Evolutionary conservation across 805 yeast species (phyloP), one percentile per base, ranked within the genome.

Genomic region (Kodamaea leandrae): DNA sequence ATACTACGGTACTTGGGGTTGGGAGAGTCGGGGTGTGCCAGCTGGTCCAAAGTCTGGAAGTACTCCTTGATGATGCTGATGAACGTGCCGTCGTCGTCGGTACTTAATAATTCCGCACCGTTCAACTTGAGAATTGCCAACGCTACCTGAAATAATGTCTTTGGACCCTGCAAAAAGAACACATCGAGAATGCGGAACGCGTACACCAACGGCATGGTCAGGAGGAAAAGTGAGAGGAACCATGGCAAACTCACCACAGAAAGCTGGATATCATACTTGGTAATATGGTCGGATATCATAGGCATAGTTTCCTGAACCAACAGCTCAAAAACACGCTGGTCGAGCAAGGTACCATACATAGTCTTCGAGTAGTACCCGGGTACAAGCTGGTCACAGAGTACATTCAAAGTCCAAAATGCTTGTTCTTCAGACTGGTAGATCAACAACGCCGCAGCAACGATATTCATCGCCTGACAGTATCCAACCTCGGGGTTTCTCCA

Each of bases 391-490:
- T 89, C 96, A 65, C 97, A 89, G 2, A 93, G 63, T 13, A 78
- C 77, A 41, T 81, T 78, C 42, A 93, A 71, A 43, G 91, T 79
- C 98, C 98, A 93, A 57, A 88, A 93, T 0, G 96, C 98, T 62
- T 93, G 98, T 50, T 91, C 99, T 61, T 93, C 99, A 6, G 95
- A 84, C 84, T 87, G 89, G 59, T 80, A 85, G 28, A 84, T 84
- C 37, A 86, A 64, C 39, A 86, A 60, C 0, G 87, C 90, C 1
- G 95, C 95, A 2, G 78, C 80, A 6, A 86, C 89, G 38, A 93
- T 93, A 58, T 93, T 93, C 99, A 95, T 93, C 1, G 98, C 99
- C 62, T 93, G 99, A 60, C 99, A 93, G 61, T 93, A 93, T 0
- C 99, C 99, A 18, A 93, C 87, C 30, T 91, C 96, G 0, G 96